Percentiles rank a stretch among this genome's conserved stretches.
These are phyloP conservation scores for Pulveroboletus sp. DNA, from an alignment of 768 basidiomycete genomes.

Conservation along the genomic window DNA sequence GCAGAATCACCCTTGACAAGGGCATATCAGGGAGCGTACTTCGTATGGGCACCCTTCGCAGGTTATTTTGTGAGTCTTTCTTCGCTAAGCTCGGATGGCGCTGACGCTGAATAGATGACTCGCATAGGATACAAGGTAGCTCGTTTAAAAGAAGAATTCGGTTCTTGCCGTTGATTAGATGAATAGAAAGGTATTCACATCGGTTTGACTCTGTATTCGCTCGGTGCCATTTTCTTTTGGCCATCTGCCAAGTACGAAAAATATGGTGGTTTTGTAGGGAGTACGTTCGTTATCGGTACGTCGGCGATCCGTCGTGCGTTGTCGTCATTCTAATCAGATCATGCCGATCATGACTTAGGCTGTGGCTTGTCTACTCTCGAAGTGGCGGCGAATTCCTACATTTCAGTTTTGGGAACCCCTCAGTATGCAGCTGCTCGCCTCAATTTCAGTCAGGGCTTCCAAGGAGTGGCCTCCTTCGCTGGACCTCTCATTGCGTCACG, in stretches of 20 bases:
- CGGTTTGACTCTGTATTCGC: slow-evolving; percentile 53
- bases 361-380: slow-evolving; percentile 66
- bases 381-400: slow-evolving; percentile 80
- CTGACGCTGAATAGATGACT: slow-evolving; percentile 43
- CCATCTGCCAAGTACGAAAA: slow-evolving; percentile 63
- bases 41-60: slow-evolving; percentile 57
- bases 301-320: not conserved
- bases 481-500: slow-evolving; percentile 72
- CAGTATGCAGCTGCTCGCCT: slow-evolving; percentile 71
- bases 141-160: not conserved
- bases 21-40: slow-evolving; percentile 48
- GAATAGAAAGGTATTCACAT: slow-evolving; percentile 57
- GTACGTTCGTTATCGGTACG: slow-evolving; percentile 65
- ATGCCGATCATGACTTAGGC: slow-evolving; percentile 30
- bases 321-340: not conserved
- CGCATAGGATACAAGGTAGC: slow-evolving; percentile 63
- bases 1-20: not conserved
- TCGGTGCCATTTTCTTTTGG: slow-evolving; percentile 78
- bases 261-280: slow-evolving; percentile 71
- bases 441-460: slow-evolving; percentile 78
- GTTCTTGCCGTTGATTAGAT: not conserved
- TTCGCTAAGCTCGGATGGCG: not conserved
- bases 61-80: slow-evolving; percentile 47
- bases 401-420: slow-evolving; percentile 61
- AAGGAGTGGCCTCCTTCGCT: slow-evolving; percentile 69